Conservation (phyloP, 495 filamentous ascomycete genomes). For the Lindgomyces ingoldianus region DNA sequence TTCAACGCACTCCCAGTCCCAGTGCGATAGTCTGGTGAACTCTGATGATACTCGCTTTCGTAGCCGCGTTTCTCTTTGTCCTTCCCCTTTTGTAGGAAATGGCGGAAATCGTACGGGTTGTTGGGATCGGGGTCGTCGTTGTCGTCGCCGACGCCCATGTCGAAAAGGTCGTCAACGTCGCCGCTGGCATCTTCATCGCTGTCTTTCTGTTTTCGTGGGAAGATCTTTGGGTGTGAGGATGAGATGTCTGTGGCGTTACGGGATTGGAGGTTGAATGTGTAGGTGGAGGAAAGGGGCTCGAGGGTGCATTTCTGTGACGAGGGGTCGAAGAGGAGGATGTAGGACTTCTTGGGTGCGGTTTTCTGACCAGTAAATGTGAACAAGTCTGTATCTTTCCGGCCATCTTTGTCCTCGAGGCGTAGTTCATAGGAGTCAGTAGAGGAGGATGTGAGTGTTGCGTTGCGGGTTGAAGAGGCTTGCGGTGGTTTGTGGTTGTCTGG, state of each 20-base stretch:
- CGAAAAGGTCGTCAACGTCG: constrained; percentile 45
- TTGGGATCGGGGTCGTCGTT: constrained; percentile 48
- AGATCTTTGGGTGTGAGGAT: constrained; percentile 42
- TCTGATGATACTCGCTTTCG: constrained; percentile 28
- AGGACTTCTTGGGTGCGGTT: constrained; percentile 45
- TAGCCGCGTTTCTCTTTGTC: constrained; percentile 42
- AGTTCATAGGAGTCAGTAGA: constrained; percentile 51
- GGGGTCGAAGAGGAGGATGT: constrained; percentile 57
- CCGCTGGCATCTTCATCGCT: constrained; percentile 5
- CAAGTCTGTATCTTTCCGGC: constrained; percentile 47
- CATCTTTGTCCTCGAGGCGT: constrained; percentile 52
- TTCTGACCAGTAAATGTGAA: constrained; percentile 57
- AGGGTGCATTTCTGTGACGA: constrained; percentile 54
- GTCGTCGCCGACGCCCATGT: constrained; percentile 47
- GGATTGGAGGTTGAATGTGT: constrained; percentile 60
- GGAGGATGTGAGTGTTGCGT: constrained; percentile 40
- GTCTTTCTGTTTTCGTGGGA: constrained; percentile 14
- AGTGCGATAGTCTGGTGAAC: constrained; percentile 47
- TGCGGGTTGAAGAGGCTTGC: constrained; percentile 42
- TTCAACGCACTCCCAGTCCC: constrained; percentile 40
- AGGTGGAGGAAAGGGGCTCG: constrained; percentile 53
- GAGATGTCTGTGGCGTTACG: constrained; percentile 39
- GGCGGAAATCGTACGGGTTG: constrained; percentile 62
- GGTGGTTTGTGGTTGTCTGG: constrained; percentile 57
- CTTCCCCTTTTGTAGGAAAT: constrained; percentile 53